phyloP scores from a whole-genome alignment of 306 rosid genomes.

The Lathyrus tuberosus region DNA sequence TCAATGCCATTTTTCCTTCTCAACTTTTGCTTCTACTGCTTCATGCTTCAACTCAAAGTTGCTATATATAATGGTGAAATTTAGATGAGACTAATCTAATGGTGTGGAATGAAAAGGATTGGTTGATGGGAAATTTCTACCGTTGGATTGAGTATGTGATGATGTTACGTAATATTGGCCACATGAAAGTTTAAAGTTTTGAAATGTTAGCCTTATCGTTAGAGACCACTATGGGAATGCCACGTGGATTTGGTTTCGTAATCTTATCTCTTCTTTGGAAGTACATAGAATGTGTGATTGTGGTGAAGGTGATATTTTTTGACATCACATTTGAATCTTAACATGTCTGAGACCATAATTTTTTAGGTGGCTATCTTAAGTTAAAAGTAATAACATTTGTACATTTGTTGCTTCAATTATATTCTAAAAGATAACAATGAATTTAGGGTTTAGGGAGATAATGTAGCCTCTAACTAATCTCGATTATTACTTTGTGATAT shows the following conservation, averaged over 20 bases:
- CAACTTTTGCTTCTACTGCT: constrained; percentile 17
- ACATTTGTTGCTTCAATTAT: constrained; percentile 12
- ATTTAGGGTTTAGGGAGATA: neutral
- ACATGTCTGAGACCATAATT: constrained; percentile 36
- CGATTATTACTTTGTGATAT: neutral
- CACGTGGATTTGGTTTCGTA: constrained; percentile 50
- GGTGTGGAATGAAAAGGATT: constrained; percentile 35
- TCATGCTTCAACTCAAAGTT: constrained; percentile 11
- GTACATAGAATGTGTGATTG: constrained; percentile 51
- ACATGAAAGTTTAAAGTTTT: constrained; percentile 37
- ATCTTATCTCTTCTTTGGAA: constrained; percentile 51
- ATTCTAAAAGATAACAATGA: neutral
- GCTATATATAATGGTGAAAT: constrained; percentile 45
- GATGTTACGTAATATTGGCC: constrained; percentile 43
- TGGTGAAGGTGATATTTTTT: constrained; percentile 37
- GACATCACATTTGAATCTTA: neutral
- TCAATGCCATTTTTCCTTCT: constrained; percentile 58
- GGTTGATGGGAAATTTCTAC: constrained; percentile 7
- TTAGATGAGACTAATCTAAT: constrained; percentile 30
- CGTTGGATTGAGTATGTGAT: constrained; percentile 43
- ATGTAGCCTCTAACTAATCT: neutral
- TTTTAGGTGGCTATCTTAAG: constrained; percentile 4
- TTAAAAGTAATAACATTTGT: constrained; percentile 14
- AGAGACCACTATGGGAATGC: constrained; percentile 48
- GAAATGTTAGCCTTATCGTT: constrained; percentile 57